Percentiles rank a stretch among this genome's conserved stretches.
These are phyloP conservation scores for Komagataella phaffii DNA, from an alignment of 805 yeast genomes.

Conservation along the genomic window DNA sequence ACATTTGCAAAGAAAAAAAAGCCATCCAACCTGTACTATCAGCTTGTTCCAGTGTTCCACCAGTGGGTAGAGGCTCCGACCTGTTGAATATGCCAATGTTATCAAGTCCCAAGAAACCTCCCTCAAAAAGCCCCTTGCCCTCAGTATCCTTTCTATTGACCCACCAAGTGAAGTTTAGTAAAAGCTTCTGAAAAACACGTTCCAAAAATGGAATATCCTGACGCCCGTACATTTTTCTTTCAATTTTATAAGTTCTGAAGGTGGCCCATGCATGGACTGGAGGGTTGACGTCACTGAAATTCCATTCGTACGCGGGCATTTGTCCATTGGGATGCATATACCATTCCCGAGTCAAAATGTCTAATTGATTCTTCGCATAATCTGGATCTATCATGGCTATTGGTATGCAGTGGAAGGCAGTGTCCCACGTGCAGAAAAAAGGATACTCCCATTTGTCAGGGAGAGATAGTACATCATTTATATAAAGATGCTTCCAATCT, in stretches of 20 bases:
- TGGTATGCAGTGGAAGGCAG: constrained; percentile 90
- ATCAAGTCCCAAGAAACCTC: constrained; percentile 88
- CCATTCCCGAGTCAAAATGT: constrained; percentile 84
- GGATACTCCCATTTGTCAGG: constrained; percentile 97
- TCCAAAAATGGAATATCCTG: constrained; percentile 78
- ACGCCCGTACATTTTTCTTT: constrained; percentile 70
- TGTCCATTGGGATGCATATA: constrained; percentile 98
- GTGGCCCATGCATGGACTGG: constrained; percentile 97
- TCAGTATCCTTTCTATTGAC: constrained; percentile 79
- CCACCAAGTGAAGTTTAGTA: constrained; percentile 95
- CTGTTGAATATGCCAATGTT: constrained; percentile 88
- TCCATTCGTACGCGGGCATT: constrained; percentile 95
- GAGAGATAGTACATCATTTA: constrained; percentile 75
- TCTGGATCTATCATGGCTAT: constrained; percentile 88
- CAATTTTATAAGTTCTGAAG: constrained; percentile 76
- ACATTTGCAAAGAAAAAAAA: constrained; percentile 78
- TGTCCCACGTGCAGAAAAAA: constrained; percentile 94
- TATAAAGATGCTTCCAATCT: constrained; percentile 82
- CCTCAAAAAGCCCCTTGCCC: constrained; percentile 86
- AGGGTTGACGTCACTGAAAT: constrained; percentile 89
- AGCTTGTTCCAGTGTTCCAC: constrained; percentile 83
- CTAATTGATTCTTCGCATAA: constrained; percentile 82
- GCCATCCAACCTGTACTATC: constrained; percentile 99
- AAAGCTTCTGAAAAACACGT: constrained; percentile 81
- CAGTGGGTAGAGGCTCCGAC: constrained; percentile 87